Conservation (phyloP, 805 yeast genomes). For the Candida silvicultrix region DNA sequence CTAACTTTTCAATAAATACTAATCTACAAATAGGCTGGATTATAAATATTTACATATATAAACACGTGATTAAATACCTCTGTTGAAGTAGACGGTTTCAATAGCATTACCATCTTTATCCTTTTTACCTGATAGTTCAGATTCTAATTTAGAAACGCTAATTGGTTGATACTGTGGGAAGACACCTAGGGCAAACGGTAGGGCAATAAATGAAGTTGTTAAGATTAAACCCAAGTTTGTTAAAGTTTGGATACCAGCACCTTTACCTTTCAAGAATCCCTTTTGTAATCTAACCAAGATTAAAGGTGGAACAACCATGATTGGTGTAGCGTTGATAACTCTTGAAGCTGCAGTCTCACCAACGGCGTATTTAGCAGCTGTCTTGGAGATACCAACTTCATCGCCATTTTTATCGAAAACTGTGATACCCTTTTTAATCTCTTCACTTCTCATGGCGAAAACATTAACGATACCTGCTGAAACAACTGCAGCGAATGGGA, state of each 20-base stretch:
- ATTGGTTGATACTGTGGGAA: slow-evolving; percentile 86
- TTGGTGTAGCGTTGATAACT: slow-evolving; percentile 93
- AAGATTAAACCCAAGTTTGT: slow-evolving; percentile 85
- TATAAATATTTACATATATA: not conserved
- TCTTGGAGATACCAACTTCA: slow-evolving; percentile 66
- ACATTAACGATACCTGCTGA: slow-evolving; percentile 96
- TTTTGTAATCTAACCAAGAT: slow-evolving; percentile 73
- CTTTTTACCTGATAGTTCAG: slow-evolving; percentile 51
- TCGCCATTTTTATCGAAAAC: slow-evolving; percentile 65
- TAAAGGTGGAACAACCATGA: slow-evolving; percentile 95
- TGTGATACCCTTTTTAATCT: slow-evolving; percentile 76
- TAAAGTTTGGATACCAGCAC: slow-evolving; percentile 54
- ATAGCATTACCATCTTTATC: slow-evolving; percentile 56
- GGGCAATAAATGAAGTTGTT: slow-evolving; percentile 74
- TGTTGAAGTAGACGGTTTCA: slow-evolving; percentile 71
- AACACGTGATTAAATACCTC: slow-evolving; percentile 66
- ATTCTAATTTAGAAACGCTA: slow-evolving; percentile 55
- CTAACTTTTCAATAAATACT: not conserved
- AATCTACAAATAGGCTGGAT: not conserved
- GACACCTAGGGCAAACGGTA: slow-evolving; percentile 93
- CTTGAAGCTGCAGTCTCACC: slow-evolving; percentile 96
- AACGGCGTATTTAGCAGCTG: slow-evolving; percentile 88
- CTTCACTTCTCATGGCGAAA: slow-evolving; percentile 95
- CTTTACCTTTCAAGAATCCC: slow-evolving; percentile 59
- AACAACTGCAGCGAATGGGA: slow-evolving; percentile 98